Base-by-base conservation (phyloP, 1,284 basidiomycete genomes). In the Ceratobasidium sp. region DNA sequence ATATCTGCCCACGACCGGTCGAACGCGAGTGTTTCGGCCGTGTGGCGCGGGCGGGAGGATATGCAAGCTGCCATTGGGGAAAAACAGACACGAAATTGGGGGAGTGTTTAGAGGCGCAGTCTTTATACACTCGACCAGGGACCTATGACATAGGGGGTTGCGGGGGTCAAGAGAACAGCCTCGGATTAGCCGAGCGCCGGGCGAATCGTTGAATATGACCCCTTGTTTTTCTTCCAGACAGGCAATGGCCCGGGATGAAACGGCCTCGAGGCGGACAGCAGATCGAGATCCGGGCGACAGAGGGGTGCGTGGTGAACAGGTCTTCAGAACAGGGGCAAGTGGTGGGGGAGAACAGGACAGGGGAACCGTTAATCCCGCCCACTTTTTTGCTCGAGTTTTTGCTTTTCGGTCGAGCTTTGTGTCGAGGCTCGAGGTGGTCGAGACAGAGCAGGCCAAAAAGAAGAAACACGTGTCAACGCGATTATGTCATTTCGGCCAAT, bases 1-100 rank as follows among this genome's bases (percentile, higher is more conserved):
- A 70, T 70, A 21, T 70, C 65, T n/a, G 65, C 65, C 65, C 65
- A 70, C 9, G 65, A 70, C 45, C 65, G 65, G 43, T 70, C 65
- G 21, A 70, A 70, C 18, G 65, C 65, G 14, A 53, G 65, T 30
- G 65, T 70, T 46, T 70, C 65, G 41, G 65, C 43, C 9, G 65
- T 70, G 45, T 45, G 55, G 43, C 43, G 43, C 43, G 43, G 43
- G 43, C 16, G 43, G 6, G 43, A n/a, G 32, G 65, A 58, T 43
- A 70, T 58, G 32, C 65, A 70, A 10, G 65, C 65, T 21, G 65
- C 41, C 65, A 70, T 70, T 23, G 16, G 50, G 23, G 50, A 30
- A 4, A 50, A 3, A 18, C n/a, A n/a, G n/a, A 10, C n/a, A n/a
- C n/a, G 62, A 36, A 14, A 39, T 23, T 10, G 43, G n/a, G 41